Percentiles rank a stretch among this genome's conserved stretches.
Conservation (phyloP, 257 asterid species). For the Solanum habrochaites region DNA sequence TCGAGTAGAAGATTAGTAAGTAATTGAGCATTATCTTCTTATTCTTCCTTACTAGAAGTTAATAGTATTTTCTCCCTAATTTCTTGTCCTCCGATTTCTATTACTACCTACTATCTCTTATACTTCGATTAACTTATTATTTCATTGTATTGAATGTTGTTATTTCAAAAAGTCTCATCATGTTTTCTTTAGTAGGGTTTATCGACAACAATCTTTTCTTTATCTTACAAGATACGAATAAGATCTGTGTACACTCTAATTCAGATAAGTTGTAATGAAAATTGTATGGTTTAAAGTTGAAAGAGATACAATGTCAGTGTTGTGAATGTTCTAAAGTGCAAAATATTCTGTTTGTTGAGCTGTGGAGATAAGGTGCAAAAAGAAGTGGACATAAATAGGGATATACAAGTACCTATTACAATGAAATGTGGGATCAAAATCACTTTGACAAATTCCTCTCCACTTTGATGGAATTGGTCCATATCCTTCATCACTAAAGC, state of each 20-base stretch:
- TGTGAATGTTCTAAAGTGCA: background rate
- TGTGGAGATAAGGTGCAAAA: background rate
- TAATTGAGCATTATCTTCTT: background rate
- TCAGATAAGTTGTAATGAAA: no score
- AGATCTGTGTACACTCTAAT: background rate
- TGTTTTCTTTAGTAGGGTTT: background rate
- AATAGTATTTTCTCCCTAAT: background rate
- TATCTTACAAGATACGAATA: background rate
- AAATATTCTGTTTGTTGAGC: background rate
- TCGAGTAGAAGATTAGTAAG: background rate
- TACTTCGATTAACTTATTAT: no score
- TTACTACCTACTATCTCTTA: background rate
- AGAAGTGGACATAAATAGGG: background rate
- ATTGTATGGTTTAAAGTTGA: background rate
- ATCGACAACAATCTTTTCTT: background rate
- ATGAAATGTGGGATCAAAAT: constrained; percentile 42
- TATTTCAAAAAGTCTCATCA: background rate
- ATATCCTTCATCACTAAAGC: constrained; percentile 56
- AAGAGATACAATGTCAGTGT: background rate
- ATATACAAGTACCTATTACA: constrained; percentile 57
- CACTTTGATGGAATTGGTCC: constrained; percentile 83
- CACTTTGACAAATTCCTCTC: constrained; percentile 78
- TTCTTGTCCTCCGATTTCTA: background rate
- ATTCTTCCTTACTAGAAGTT: background rate
- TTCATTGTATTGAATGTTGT: no score